phyloP scores from a whole-genome alignment of 352 stramenopile genomes.

The Globisporangium middletonii region DNA sequence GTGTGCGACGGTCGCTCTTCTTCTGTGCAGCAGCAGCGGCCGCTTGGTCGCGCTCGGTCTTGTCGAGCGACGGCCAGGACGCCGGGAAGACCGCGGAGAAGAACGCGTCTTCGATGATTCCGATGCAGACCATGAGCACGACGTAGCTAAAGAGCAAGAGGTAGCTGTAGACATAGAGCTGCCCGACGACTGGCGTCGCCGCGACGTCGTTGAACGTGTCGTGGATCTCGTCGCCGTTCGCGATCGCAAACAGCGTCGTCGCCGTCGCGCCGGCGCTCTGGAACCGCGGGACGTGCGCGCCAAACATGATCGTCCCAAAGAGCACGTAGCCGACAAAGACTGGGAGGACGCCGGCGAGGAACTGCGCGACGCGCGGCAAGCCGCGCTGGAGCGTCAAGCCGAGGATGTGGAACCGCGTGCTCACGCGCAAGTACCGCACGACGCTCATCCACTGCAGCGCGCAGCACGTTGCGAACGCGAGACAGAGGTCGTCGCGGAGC shows the following conservation, averaged over 20 bases:
- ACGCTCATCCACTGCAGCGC: conserved; percentile 69
- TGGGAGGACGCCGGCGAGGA: conserved; percentile 76
- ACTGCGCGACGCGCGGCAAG: conserved; percentile 66
- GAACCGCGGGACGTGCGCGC: conserved; percentile 72
- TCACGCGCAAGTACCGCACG: conserved; percentile 68
- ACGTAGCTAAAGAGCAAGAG: conserved; percentile 88
- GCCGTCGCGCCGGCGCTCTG: conserved; percentile 52
- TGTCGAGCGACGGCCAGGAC: conserved; percentile 44
- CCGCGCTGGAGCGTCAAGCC: conserved; percentile 64
- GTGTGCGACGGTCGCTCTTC: not conserved
- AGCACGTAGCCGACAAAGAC: conserved; percentile 84
- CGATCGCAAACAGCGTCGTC: conserved; percentile 80
- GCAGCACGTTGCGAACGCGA: conserved; percentile 60
- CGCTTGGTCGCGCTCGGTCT: conserved; percentile 15
- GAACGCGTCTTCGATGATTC: conserved; percentile 86
- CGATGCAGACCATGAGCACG: conserved; percentile 87
- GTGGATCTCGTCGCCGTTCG: conserved; percentile 86
- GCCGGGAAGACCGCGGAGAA: conserved; percentile 75
- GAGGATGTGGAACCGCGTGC: conserved; percentile 70
- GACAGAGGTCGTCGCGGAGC: conserved; percentile 45
- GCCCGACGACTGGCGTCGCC: conserved; percentile 64
- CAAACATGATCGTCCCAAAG: conserved; percentile 86
- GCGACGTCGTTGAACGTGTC: conserved; percentile 75
- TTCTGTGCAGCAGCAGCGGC: not conserved
- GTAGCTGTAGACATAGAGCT: conserved; percentile 86